These are phyloP conservation scores for Typha latifolia DNA, from an alignment of 176 grass and related monocot species.

Conservation along the genomic window DNA sequence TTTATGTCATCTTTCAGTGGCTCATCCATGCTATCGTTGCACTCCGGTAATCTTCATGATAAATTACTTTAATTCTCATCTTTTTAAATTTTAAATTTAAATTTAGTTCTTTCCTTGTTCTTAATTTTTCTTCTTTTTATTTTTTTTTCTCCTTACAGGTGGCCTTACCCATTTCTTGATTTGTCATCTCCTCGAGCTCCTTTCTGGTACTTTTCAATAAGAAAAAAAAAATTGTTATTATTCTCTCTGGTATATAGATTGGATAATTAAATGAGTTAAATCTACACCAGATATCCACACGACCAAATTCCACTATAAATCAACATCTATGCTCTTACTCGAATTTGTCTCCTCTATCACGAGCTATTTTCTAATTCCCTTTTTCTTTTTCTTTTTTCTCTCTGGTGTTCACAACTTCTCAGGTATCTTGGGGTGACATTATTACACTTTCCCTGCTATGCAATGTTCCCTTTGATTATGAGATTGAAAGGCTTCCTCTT, in stretches of 20 bases:
- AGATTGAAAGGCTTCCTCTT: conserved; percentile 50
- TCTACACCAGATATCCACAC: too few relatives aligned
- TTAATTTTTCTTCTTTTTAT: neutral
- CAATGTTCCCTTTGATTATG: conserved; percentile 44
- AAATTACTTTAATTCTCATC: too few relatives aligned
- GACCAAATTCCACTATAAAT: too few relatives aligned
- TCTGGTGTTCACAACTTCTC: conserved; percentile 4
- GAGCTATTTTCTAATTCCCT: conserved; percentile 15
- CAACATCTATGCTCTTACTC: too few relatives aligned
- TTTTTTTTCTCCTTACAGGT: conserved; percentile 27
- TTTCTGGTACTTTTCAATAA: too few relatives aligned
- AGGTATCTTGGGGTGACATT: conserved; percentile 69
- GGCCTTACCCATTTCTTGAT: conserved; percentile 99
- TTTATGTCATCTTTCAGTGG: conserved; percentile 71
- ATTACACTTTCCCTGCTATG: conserved; percentile 82
- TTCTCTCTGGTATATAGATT: too few relatives aligned
- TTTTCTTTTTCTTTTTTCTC: neutral
- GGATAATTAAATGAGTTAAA: too few relatives aligned
- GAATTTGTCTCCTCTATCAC: too few relatives aligned
- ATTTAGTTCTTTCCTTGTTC: neutral
- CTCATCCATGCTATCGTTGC: conserved; percentile 47
- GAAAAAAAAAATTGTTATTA: too few relatives aligned
- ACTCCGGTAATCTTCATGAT: conserved; percentile 35
- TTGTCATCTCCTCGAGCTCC: conserved; percentile 53
- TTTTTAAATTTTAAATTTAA: neutral